Conservation (phyloP, 129 eudicot genomes). For the Daucus carota region DNA sequence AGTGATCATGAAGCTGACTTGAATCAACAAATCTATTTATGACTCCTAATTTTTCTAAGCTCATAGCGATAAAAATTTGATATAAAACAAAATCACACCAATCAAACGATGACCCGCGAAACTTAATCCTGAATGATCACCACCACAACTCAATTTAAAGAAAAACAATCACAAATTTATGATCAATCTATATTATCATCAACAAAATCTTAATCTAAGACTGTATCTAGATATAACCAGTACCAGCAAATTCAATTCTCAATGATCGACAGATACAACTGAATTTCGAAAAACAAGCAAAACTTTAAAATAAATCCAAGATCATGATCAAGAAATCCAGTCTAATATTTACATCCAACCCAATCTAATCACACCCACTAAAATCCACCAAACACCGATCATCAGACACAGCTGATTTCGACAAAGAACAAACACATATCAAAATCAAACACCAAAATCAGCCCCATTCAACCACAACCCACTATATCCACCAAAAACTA, state of each 20-base stretch:
- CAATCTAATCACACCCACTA: neutral
- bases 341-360: neutral
- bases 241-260: neutral
- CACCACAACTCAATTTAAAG: neutral
- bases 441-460: neutral
- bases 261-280: neutral
- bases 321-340: neutral
- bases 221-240: neutral
- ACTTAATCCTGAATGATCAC: neutral
- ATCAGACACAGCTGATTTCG: neutral
- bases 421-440: neutral
- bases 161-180: neutral
- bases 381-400: neutral
- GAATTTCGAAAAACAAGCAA: neutral
- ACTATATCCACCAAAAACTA: neutral
- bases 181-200: neutral
- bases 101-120: neutral
- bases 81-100: neutral
- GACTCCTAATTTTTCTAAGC: neutral
- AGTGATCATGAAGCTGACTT: neutral
- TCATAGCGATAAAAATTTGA: neutral
- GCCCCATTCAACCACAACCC: neutral
- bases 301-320: neutral
- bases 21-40: neutral
- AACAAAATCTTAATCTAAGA: neutral